phyloP scores from a whole-genome alignment of 2,329 filamentous ascomycete species.

The Aspergillus texensis region DNA sequence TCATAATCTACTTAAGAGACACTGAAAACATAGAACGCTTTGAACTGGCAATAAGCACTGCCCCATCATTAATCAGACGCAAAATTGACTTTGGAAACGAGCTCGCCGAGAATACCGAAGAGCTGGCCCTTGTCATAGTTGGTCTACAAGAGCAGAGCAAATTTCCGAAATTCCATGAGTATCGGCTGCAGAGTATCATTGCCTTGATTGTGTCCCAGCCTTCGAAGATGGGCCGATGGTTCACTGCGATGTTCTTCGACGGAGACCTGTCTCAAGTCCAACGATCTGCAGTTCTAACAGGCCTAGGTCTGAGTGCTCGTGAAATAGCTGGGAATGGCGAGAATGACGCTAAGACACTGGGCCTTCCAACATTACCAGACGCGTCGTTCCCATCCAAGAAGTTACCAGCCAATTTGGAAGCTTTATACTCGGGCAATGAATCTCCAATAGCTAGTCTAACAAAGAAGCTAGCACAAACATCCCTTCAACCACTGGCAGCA shows the following conservation, averaged over 20 bases:
- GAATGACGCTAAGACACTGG: conserved; percentile 48
- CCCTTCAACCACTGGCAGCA: conserved; percentile 81
- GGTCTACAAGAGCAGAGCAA: conserved; percentile 86
- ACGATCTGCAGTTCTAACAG: conserved; percentile 77
- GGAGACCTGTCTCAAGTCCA: conserved; percentile 90
- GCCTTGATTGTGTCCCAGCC: conserved; percentile 78
- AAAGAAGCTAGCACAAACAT: conserved; percentile 66
- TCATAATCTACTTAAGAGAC: conserved; percentile 77
- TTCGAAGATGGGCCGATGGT: conserved; percentile 77
- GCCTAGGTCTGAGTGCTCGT: conserved; percentile 77
- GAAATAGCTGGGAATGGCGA: conserved; percentile 79
- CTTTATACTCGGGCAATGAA: conserved; percentile 60
- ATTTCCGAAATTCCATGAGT: conserved; percentile 73
- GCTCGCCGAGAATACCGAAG: conserved; percentile 79
- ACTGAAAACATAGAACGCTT: conserved; percentile 84
- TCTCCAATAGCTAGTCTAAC: conserved; percentile 70
- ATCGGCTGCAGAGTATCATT: conserved; percentile 78
- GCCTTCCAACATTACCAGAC: conserved; percentile 36
- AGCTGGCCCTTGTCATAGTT: conserved; percentile 74
- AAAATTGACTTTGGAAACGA: conserved; percentile 89
- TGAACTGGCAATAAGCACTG: conserved; percentile 74
- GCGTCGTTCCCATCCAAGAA: conserved; percentile 76
- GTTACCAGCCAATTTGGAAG: conserved; percentile 73
- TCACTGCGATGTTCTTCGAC: conserved; percentile 81
- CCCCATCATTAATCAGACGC: conserved; percentile 78